Percentiles rank a stretch among this genome's conserved stretches.
phyloP scores from a whole-genome alignment of 306 rosid species.

The Quercus agrifolia region DNA sequence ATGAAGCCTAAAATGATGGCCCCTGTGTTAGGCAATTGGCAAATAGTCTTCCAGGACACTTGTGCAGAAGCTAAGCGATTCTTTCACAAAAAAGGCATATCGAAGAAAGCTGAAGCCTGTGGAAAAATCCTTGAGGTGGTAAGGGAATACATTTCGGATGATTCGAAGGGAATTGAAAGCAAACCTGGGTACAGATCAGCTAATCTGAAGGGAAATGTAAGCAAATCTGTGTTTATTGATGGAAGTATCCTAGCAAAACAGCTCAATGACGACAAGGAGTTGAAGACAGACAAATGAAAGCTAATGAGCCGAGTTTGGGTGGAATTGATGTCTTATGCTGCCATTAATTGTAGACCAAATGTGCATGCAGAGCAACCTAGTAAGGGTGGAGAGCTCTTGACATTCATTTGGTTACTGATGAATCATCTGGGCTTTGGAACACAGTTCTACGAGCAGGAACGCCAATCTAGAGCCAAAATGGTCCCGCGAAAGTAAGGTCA shows the following conservation, averaged over 20 bases:
- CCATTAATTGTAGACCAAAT: slow-evolving; percentile 19
- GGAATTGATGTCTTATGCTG: slow-evolving; percentile 2
- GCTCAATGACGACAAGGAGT: neutral
- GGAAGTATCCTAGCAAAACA: neutral
- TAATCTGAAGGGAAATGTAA: too few relatives aligned
- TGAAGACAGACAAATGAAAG: slow-evolving; percentile 1
- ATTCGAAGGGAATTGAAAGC: slow-evolving; percentile 14
- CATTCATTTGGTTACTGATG: too few relatives aligned
- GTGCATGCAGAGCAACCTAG: slow-evolving; percentile 31
- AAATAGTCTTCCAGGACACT: neutral
- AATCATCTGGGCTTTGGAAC: too few relatives aligned
- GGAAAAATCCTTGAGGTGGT: neutral
- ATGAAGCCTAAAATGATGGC: slow-evolving; percentile 21
- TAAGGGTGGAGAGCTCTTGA: slow-evolving; percentile 26
- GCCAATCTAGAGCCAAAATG: slow-evolving; percentile 7
- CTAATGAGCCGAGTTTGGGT: slow-evolving; percentile 17
- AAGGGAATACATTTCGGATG: neutral
- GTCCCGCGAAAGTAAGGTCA: neutral
- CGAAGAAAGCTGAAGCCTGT: neutral
- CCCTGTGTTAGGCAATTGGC: slow-evolving; percentile 23
- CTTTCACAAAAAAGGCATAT: neutral
- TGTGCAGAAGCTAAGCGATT: neutral
- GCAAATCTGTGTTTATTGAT: slow-evolving; percentile 17
- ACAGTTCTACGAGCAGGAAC: too few relatives aligned
- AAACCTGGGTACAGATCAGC: neutral